Conservation (phyloP, 306 rosid genomes). For the Canavalia gladiata region DNA sequence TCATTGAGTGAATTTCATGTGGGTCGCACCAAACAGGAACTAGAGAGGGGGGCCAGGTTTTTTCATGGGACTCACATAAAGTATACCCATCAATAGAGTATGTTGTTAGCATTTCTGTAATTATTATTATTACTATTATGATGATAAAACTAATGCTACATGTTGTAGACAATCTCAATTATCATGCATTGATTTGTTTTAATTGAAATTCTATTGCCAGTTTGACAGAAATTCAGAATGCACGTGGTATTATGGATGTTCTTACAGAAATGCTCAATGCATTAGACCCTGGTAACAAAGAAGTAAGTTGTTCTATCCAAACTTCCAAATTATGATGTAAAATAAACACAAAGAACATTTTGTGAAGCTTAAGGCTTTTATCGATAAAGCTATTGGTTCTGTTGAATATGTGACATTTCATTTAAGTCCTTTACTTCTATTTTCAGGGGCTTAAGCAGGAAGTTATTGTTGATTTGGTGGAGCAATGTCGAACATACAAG, state of each 20-base stretch:
- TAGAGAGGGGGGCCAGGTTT: conserved; percentile 7
- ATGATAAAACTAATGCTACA: conserved; percentile 14
- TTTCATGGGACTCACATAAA: conserved; percentile 1
- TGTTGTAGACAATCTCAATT: neutral
- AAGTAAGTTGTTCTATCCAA: conserved; percentile 61
- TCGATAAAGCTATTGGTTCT: conserved; percentile 32
- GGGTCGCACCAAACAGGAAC: neutral
- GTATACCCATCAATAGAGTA: neutral
- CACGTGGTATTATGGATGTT: conserved; percentile 96
- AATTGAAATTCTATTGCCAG: conserved; percentile 59
- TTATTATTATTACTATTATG: neutral
- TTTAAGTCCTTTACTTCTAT: conserved; percentile 33
- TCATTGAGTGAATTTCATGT: conserved; percentile 18
- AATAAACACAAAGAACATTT: neutral
- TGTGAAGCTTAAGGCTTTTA: conserved; percentile 31
- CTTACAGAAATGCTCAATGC: conserved; percentile 95
- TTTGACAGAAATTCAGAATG: conserved; percentile 95
- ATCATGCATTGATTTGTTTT: conserved; percentile 41
- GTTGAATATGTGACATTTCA: conserved; percentile 27
- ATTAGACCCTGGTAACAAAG: conserved; percentile 82
- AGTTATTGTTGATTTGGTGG: conserved; percentile 94
- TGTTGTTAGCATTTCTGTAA: conserved; percentile 12
- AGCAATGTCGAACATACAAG: conserved; percentile 88
- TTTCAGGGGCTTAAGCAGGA: conserved; percentile 92
- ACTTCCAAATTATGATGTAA: conserved; percentile 35